phyloP scores from a whole-genome alignment of 768 basidiomycete species.

The Agaricus subrufescens region DNA sequence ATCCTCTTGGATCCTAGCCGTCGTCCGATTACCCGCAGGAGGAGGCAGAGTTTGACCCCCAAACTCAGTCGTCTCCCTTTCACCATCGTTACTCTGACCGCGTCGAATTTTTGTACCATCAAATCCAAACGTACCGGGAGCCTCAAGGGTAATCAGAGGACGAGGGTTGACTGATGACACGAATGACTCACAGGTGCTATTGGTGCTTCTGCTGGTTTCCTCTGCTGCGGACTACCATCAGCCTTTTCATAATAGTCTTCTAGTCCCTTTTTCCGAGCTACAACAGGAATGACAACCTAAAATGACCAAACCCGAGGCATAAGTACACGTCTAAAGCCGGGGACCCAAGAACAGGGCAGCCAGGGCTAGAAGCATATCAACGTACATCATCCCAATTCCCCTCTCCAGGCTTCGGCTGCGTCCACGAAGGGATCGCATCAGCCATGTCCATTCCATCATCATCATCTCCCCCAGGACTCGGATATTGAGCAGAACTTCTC shows the following conservation, averaged over 20 bases:
- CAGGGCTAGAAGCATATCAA: conserved; percentile 11
- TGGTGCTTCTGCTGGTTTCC: conserved; percentile 26
- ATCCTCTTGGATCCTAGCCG: not conserved
- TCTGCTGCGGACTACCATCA: conserved; percentile 62
- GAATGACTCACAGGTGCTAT: conserved; percentile 53
- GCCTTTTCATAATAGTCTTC: conserved; percentile 65
- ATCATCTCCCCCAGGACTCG: conserved; percentile 44
- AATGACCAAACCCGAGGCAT: not conserved
- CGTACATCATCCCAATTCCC: conserved; percentile 86
- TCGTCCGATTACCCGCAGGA: conserved; percentile 10
- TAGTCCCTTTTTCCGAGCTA: conserved; percentile 78
- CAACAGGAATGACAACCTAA: conserved; percentile 80
- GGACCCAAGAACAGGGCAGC: not conserved
- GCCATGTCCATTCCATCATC: conserved; percentile 51
- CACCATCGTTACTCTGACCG: conserved; percentile 32
- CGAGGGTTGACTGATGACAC: conserved; percentile 3
- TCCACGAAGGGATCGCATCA: conserved; percentile 81
- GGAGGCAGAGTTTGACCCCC: conserved; percentile 32
- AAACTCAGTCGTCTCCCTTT: conserved; percentile 65
- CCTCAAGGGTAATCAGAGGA: conserved; percentile 33
- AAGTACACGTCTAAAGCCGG: conserved; percentile 3
- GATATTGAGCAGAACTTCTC: conserved; percentile 65
- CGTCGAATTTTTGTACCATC: conserved; percentile 68
- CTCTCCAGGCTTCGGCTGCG: conserved; percentile 58
- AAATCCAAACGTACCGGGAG: conserved; percentile 80